A percentile compares a stretch with the other conserved stretches of the same genome.
phyloP scores from a whole-genome alignment of 2,329 filamentous ascomycete species.

The Salinomyces thailandicus region DNA sequence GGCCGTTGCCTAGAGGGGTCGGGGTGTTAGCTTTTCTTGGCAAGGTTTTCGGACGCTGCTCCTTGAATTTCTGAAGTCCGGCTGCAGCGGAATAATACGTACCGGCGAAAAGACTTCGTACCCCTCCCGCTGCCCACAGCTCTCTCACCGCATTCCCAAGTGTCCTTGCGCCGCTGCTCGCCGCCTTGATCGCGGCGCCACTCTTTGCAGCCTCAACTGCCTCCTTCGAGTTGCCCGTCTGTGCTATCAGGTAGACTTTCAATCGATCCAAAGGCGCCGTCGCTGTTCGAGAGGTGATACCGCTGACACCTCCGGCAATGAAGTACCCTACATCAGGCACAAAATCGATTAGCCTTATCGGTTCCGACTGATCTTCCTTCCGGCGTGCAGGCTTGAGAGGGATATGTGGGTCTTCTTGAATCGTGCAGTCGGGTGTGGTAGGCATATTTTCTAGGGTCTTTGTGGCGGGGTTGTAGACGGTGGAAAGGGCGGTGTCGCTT shows the following conservation, averaged over 20 bases:
- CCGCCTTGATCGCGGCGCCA: constrained; percentile 54
- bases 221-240: constrained; percentile 55
- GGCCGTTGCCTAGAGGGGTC: constrained; percentile 62
- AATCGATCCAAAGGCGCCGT: constrained; percentile 93
- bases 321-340: constrained; percentile 94
- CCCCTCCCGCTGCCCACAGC: constrained; percentile 74
- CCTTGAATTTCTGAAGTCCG: no score
- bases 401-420: constrained; percentile 24
- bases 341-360: constrained; percentile 44
- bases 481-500: constrained; percentile 1
- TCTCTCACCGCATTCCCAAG: constrained; percentile 64
- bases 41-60: no score
- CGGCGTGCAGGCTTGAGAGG: constrained; percentile 25
- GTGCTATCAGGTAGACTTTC: constrained; percentile 94
- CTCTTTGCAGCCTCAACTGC: constrained; percentile 58
- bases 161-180: constrained; percentile 56
- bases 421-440: constrained; percentile 9
- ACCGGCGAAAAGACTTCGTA: constrained; percentile 90
- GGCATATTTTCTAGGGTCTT: constrained; percentile 5
- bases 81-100: constrained; percentile 24
- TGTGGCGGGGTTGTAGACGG: constrained; percentile 1
- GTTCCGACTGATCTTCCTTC: constrained; percentile 15
- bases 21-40: constrained; percentile 1
- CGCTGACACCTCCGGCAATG: constrained; percentile 85
- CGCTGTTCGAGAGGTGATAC: constrained; percentile 86